These are phyloP conservation scores for Coniferiporia sulphurascens DNA, from an alignment of 1,284 basidiomycete genomes.

Conservation along the genomic window DNA sequence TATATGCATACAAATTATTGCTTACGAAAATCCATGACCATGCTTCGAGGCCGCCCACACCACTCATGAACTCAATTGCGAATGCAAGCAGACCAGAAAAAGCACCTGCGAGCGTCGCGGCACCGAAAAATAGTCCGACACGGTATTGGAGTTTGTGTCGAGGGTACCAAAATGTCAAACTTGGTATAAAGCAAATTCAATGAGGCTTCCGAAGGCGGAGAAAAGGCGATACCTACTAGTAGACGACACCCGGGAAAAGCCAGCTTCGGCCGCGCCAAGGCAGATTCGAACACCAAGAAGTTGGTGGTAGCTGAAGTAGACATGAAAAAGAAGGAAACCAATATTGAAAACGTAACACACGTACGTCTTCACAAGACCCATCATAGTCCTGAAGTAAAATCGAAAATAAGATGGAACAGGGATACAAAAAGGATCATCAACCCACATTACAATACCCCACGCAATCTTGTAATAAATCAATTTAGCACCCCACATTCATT, in stretches of 20 bases:
- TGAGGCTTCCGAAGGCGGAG: background rate
- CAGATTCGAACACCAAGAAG: conserved; percentile 54
- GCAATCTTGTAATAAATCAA: conserved; percentile 29
- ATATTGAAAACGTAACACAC: conserved; percentile 4
- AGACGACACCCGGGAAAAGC: conserved; percentile 62
- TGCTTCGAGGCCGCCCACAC: conserved; percentile 33
- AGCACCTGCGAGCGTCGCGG: conserved; percentile 30
- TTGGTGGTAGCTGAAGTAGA: conserved; percentile 46
- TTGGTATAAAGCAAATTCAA: background rate
- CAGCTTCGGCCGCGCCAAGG: conserved; percentile 64
- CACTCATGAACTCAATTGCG: conserved; percentile 39
- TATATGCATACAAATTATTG: background rate
- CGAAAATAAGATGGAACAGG: background rate
- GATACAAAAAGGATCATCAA: conserved; percentile 11
- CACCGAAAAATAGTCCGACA: conserved; percentile 40
- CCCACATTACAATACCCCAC: conserved; percentile 46
- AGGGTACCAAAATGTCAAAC: conserved; percentile 47
- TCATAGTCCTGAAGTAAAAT: conserved; percentile 42
- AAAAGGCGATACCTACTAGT: conserved; percentile 38
- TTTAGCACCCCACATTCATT: background rate
- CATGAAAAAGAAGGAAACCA: background rate
- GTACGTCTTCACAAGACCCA: conserved; percentile 62
- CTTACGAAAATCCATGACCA: conserved; percentile 48
- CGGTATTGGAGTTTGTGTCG: conserved; percentile 45
- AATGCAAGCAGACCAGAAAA: conserved; percentile 38